Evolutionary conservation across 2,329 filamentous ascomycete species (phyloP), one percentile per base, ranked within the genome.

Genomic region (Fusarium austroafricanum): DNA sequence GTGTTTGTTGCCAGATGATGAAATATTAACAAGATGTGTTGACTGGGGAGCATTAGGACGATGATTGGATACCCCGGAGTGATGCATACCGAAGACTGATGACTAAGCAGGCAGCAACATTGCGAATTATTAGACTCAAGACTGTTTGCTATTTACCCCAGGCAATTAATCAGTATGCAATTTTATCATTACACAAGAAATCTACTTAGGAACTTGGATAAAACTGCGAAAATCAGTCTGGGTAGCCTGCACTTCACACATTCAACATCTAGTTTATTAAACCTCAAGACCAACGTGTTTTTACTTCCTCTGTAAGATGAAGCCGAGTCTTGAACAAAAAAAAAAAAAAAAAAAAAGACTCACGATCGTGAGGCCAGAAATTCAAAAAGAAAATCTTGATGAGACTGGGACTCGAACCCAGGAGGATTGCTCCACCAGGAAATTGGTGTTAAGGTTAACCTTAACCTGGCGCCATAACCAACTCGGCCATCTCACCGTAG

Each of bases 341-440:
- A n/a, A 3, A 6, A 14, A 53, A 4, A 45, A 45, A 21, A 9
- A n/a, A 3, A 6, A 5, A 1, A 11, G 3, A 29, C n/a, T 14
- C 17, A 29, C 17, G 15, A 20, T 23, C 6, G 17, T 20, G 17
- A 12, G 4, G 12, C 3, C 7, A 1, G 6, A 12, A 6, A 11
- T 4, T 14, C 21, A 50, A 53, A 65, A 59, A 39, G 12, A 14
- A 12, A 2, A 3, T 3, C 0, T 33, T 71, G 69, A 71, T 71
- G 62, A 71, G 68, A 71, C 68, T 71, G 69, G 69, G 69, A 71
- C 56, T 71, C 65, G 69, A 71, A 71, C 69, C 69, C 69, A 71
- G 68, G 68, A 71, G 69, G 69, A 71, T 71, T 71, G 69, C 69
- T 71, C 69, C 69, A 71, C 56, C 69, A 71, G 68, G 69, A 71